Evolutionary conservation across 2,329 filamentous ascomycete species (phyloP).

Genomic region (Macrophomina phaseolina): DNA sequence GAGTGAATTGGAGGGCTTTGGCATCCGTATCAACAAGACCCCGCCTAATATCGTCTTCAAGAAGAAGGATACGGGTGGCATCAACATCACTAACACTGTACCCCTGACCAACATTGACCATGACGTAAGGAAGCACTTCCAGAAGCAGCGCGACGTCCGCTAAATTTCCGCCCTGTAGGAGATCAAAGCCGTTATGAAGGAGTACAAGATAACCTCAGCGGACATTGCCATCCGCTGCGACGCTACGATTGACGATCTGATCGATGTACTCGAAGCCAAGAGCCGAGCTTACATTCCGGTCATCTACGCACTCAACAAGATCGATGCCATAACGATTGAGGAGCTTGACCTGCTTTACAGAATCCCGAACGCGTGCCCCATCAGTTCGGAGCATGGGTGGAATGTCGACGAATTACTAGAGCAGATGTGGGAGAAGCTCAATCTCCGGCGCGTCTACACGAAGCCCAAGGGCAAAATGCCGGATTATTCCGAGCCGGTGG

Average conservation of each 20-base stretch:
- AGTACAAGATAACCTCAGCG: constrained; percentile 95
- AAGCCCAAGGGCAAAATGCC: constrained; percentile 96
- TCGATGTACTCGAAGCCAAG: constrained; percentile 94
- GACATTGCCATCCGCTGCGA: constrained; percentile 98
- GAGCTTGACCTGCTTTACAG: constrained; percentile 95
- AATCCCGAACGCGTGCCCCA: constrained; percentile 95
- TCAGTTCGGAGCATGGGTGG: constrained; percentile 95
- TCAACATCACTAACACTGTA: constrained; percentile 94
- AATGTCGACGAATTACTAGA: constrained; percentile 97
- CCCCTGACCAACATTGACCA: constrained; percentile 90
- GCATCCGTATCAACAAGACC: constrained; percentile 95
- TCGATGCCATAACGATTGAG: constrained; percentile 96
- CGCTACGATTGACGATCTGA: constrained; percentile 95
- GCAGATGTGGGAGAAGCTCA: constrained; percentile 98
- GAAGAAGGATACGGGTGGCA: constrained; percentile 98
- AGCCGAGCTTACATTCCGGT: constrained; percentile 97
- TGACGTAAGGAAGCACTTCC: constrained; percentile 57
- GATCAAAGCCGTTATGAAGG: constrained; percentile 96
- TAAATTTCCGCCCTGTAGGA: constrained; percentile 56
- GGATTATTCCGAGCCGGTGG: constrained; percentile 90
- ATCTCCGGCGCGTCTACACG: constrained; percentile 90
- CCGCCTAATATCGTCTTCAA: constrained; percentile 99
- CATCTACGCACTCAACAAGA: constrained; percentile 98
- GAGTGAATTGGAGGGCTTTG: constrained; percentile 92
- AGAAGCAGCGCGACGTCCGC: neutral